Conservation (phyloP, 148 eudicot genomes). For the Rhododendron simsii region DNA sequence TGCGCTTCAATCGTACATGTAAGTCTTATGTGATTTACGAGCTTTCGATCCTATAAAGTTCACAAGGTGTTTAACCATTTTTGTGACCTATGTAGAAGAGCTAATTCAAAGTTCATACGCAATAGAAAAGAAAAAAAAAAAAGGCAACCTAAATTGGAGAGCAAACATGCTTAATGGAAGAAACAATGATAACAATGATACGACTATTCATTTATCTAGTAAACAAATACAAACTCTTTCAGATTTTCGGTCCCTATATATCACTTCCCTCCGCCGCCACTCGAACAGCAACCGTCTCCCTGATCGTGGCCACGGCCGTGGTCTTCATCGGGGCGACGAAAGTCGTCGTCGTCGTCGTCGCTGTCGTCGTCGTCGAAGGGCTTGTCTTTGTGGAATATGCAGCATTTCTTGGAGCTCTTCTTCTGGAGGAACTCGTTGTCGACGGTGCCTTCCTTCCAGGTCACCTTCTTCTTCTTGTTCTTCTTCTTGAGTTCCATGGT, state of each 20-base stretch:
- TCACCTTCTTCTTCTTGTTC: slow-evolving; percentile 58
- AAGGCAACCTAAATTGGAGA: background rate
- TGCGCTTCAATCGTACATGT: too few species aligned
- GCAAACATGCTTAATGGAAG: background rate
- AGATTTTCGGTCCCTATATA: background rate
- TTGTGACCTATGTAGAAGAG: background rate
- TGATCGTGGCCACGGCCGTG: slow-evolving; percentile 13
- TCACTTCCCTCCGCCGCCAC: slow-evolving; percentile 10
- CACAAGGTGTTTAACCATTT: background rate
- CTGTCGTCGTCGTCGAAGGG: slow-evolving; percentile 80
- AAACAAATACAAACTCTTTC: background rate
- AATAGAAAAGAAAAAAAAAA: background rate
- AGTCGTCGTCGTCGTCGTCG: slow-evolving; percentile 41
- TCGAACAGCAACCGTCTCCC: slow-evolving; percentile 32
- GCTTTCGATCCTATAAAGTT: too few species aligned
- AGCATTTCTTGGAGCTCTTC: slow-evolving; percentile 90
- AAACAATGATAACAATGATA: background rate
- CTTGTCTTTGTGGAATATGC: slow-evolving; percentile 85
- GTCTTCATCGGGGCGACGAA: background rate
- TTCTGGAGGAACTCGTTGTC: slow-evolving; percentile 82
- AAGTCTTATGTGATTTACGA: too few species aligned
- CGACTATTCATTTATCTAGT: background rate
- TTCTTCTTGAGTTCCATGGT: slow-evolving; percentile 59
- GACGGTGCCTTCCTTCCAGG: slow-evolving; percentile 86
- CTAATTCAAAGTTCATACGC: background rate